Percentiles rank a stretch among this genome's conserved stretches.
Evolutionary conservation across 1,284 basidiomycete genomes (phyloP).

Genomic region (Porodaedalea pini): DNA sequence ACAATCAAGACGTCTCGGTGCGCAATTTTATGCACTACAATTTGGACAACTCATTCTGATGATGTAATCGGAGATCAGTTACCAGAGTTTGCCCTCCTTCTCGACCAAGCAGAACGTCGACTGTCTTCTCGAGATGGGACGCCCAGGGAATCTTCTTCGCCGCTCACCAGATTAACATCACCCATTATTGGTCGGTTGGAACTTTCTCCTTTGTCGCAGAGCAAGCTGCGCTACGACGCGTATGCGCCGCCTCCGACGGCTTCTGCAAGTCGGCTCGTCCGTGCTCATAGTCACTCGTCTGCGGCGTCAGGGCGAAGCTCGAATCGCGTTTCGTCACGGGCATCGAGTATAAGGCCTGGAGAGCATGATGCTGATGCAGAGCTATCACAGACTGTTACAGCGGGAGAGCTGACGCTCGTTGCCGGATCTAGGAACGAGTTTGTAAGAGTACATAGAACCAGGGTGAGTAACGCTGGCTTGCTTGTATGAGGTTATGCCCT

Average conservation of each 20-base stretch:
- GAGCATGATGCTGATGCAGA: slow-evolving; percentile 24
- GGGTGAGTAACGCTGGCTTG: slow-evolving; percentile 2
- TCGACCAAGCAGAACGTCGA: neutral
- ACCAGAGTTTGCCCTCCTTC: slow-evolving; percentile 14
- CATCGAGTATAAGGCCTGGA: slow-evolving; percentile 24
- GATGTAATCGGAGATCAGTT: neutral
- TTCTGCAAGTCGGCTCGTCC: neutral
- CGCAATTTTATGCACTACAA: neutral
- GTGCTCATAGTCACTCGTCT: slow-evolving; percentile 6
- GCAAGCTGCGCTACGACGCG: slow-evolving; percentile 63
- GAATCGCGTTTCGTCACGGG: slow-evolving; percentile 26
- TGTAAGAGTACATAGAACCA: neutral
- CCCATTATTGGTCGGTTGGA: slow-evolving; percentile 25
- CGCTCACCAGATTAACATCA: neutral
- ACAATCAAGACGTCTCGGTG: neutral
- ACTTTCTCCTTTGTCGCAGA: slow-evolving; percentile 32
- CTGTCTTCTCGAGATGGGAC: neutral
- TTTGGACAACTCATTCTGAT: neutral
- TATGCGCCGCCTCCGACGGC: slow-evolving; percentile 46
- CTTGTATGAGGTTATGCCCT: neutral
- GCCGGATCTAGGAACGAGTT: slow-evolving; percentile 32
- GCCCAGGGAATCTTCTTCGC: slow-evolving; percentile 21
- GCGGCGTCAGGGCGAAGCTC: slow-evolving; percentile 19
- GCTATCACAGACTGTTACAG: slow-evolving; percentile 43
- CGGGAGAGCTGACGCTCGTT: slow-evolving; percentile 55